Percentiles rank a stretch among this genome's conserved stretches.
Evolutionary conservation across 345 rosid species (phyloP).

Genomic region (Carallia pectinifolia): DNA sequence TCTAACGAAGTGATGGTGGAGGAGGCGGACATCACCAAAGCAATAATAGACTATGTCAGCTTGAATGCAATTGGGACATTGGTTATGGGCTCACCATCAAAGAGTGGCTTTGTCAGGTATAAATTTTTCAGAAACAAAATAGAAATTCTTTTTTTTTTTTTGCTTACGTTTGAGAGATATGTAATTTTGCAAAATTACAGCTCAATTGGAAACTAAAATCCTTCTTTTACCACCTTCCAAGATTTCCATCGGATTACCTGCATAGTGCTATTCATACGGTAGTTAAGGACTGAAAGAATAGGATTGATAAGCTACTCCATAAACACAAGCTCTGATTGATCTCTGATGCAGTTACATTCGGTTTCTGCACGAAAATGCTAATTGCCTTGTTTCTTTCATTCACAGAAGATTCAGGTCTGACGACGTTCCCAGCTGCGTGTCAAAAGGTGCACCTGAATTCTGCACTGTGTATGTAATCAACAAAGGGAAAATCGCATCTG

Average conservation of each 20-base stretch:
- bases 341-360: background rate
- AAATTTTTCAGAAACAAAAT: background rate
- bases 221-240: too few species aligned
- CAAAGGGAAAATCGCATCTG: conserved; percentile 64
- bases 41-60: conserved; percentile 46
- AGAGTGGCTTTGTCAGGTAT: conserved; percentile 60
- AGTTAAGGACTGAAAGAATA: too few species aligned
- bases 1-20: conserved; percentile 61
- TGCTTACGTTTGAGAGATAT: background rate
- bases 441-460: conserved; percentile 61
- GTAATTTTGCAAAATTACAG: background rate
- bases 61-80: conserved; percentile 35
- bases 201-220: background rate
- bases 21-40: conserved; percentile 50
- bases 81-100: conserved; percentile 60
- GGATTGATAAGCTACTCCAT: too few species aligned
- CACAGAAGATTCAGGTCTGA: conserved; percentile 55
- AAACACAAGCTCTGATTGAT: background rate
- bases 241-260: too few species aligned
- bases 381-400: background rate
- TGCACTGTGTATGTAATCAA: conserved; percentile 70
- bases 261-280: too few species aligned
- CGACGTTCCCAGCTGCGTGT: conserved; percentile 57
- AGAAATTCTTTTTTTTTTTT: background rate
- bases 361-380: background rate